phyloP scores from a whole-genome alignment of 768 basidiomycete genomes.

The Trametes cubensis region DNA sequence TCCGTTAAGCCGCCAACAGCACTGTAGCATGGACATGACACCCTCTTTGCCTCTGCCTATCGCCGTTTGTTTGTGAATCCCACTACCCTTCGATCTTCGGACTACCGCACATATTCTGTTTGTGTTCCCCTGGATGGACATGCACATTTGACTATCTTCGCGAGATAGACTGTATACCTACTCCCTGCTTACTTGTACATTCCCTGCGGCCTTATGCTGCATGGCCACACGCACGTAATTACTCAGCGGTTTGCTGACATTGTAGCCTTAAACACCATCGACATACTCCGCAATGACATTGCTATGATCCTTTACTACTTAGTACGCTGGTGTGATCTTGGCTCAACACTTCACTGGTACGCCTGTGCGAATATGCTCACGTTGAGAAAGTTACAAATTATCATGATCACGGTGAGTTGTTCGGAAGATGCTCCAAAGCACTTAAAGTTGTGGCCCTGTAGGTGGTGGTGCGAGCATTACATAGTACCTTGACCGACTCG shows the following conservation, averaged over 20 bases:
- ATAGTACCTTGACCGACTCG: too few relatives aligned
- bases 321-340: too few relatives aligned
- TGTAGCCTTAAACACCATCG: conserved; percentile 11
- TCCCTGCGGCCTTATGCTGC: not conserved
- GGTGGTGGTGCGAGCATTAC: too few relatives aligned
- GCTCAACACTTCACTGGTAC: too few relatives aligned
- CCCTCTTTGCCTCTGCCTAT: too few relatives aligned
- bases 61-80: not conserved
- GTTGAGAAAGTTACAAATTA: too few relatives aligned
- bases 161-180: conserved; percentile 12
- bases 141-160: conserved; percentile 9
- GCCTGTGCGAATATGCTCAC: too few relatives aligned
- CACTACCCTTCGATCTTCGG: conserved; percentile 11
- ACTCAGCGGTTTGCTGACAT: not conserved
- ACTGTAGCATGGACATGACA: too few relatives aligned
- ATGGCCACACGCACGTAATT: conserved; percentile 2
- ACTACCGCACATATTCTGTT: not conserved
- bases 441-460: too few relatives aligned
- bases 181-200: not conserved
- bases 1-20: conserved; percentile 36
- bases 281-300: conserved; percentile 5
- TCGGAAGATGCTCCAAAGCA: too few relatives aligned
- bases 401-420: too few relatives aligned
- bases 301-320: not conserved
- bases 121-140: conserved; percentile 10